These are phyloP conservation scores for Plasmodium falciparum DNA, from an alignment of 169 alveolate species.

Conservation along the genomic window DNA sequence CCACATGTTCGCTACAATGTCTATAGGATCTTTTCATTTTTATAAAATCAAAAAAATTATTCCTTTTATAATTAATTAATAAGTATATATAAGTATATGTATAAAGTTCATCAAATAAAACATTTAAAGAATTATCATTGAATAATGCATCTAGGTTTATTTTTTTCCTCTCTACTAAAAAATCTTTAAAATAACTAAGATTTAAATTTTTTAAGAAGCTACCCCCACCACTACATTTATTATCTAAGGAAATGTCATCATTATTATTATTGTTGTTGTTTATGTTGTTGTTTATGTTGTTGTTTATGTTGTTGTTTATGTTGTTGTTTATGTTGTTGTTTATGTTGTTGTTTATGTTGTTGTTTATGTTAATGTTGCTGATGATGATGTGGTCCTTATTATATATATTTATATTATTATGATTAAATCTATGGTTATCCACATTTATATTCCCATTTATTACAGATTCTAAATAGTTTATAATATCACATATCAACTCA, in stretches of 20 bases:
- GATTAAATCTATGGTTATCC: too few species aligned
- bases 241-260: not conserved
- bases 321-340: too few species aligned
- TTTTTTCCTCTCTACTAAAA: conserved; percentile 36
- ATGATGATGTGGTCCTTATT: too few species aligned
- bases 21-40: conserved; percentile 45
- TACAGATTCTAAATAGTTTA: conserved; percentile 1
- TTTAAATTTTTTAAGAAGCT: conserved; percentile 28
- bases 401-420: too few species aligned
- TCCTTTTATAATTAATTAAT: conserved; percentile 37
- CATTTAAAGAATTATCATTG: not conserved
- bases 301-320: too few species aligned
- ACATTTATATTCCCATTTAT: too few species aligned
- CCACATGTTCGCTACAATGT: conserved; percentile 68
- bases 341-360: too few species aligned
- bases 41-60: conserved; percentile 64
- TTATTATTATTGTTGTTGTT: too few species aligned
- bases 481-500: conserved; percentile 8
- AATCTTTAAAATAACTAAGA: conserved; percentile 34
- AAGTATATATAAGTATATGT: conserved; percentile 28
- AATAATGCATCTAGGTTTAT: not conserved
- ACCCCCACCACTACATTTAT: not conserved
- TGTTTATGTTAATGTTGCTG: too few species aligned
- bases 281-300: too few species aligned
- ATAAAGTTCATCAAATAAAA: conserved; percentile 58